Evolutionary conservation across 164 flowering plant species (phyloP), one percentile per base, ranked within the genome.

Genomic region (Cinnamomum chago): DNA sequence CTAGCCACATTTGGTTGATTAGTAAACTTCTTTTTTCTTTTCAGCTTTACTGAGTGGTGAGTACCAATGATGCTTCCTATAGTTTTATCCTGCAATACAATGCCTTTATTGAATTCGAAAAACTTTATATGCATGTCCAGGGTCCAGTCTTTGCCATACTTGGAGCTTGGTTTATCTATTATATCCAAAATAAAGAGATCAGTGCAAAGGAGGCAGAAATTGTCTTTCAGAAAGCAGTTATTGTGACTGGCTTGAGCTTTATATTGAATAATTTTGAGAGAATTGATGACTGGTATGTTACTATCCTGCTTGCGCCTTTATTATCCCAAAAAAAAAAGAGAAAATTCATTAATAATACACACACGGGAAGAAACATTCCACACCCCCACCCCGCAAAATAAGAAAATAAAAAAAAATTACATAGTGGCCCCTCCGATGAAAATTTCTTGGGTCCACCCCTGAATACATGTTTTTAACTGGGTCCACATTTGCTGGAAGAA

Each of bases 121-220:
- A 47, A 66, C 17, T 33, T 35, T 35, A 24, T 14, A 60, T 72
- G 50, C 65, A 33, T 74, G 47, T 27, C 52, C 85, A 90, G 97
- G 94, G 92, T 71, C 97, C 97, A 3, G 83, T 76, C 27, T 92
- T 87, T 81, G 92, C 90, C 25, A 68, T 90, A 15, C 82, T 92
- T 13, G 92, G 97, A 77, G 91, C 97, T 70, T 90, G 90, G 90
- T 82, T 90, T 58, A 81, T 83, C 24, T 83, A 88, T 68, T 92
- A 89, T 69, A 35, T 82, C 51, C 97, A 86, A 52, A 92, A 85
- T 84, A 88, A 82, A 71, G 89, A 82, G 62, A 79, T 76, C 12
- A 81, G 70, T n/a, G 30, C 77, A 55, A 82, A 84, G 73, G 89
- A 88, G 58, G 83, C 85, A 24, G 89, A 91, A 22, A 81, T 71